These are phyloP conservation scores for Colletotrichum sansevieriae DNA, from an alignment of 2,329 filamentous ascomycete genomes.

Conservation along the genomic window DNA sequence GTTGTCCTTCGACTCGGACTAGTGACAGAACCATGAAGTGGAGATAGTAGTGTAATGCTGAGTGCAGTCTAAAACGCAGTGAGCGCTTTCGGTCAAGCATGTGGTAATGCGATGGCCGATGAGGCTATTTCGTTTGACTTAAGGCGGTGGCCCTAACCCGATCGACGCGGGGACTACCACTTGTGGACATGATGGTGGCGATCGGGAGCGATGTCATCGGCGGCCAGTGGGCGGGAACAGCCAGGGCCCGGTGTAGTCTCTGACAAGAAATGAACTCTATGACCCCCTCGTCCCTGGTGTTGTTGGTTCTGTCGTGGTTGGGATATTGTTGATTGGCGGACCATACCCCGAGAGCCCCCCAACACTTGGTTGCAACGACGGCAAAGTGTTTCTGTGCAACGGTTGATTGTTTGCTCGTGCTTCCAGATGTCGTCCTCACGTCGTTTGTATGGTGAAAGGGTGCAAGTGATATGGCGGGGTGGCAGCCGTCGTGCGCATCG, in stretches of 20 bases:
- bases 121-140: slow-evolving; percentile 16
- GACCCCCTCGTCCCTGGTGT: not conserved
- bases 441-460: not conserved
- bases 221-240: slow-evolving; percentile 26
- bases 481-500: slow-evolving; percentile 23
- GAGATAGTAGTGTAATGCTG: slow-evolving; percentile 26
- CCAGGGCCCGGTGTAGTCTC: slow-evolving; percentile 24
- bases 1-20: slow-evolving; percentile 21
- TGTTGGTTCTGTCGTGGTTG: slow-evolving; percentile 6
- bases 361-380: slow-evolving; percentile 24
- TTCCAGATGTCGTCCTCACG: not conserved
- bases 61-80: slow-evolving; percentile 9
- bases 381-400: not conserved
- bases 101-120: slow-evolving; percentile 12
- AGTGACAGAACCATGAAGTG: slow-evolving; percentile 9
- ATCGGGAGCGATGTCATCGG: slow-evolving; percentile 36
- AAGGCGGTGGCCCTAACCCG: slow-evolving; percentile 7
- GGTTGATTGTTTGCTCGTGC: not conserved
- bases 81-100: slow-evolving; percentile 22
- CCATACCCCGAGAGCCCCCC: not conserved
- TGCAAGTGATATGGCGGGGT: not conserved
- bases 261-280: slow-evolving; percentile 30
- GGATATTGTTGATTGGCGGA: slow-evolving; percentile 16
- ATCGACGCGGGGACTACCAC: slow-evolving; percentile 27
- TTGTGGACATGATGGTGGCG: slow-evolving; percentile 20